A percentile compares a stretch with the other conserved stretches of the same genome.
These are phyloP conservation scores for Striga asiatica DNA, from an alignment of 257 asterid genomes.

Conservation along the genomic window DNA sequence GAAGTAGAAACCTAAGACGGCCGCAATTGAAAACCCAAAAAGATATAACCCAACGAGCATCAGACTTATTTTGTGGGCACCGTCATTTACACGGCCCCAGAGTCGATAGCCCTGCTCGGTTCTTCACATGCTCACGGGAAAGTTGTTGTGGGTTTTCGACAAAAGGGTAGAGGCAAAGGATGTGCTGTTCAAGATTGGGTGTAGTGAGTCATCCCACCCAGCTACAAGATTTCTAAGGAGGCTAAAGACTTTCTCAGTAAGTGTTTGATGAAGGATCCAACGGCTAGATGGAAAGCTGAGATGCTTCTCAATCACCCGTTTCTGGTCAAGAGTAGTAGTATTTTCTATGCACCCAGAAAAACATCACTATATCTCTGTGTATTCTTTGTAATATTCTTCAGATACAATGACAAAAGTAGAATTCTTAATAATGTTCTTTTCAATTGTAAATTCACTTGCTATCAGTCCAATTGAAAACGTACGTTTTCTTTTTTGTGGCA, in stretches of 20 bases:
- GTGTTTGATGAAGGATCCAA: conserved; percentile 14
- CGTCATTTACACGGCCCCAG: conserved; percentile 20
- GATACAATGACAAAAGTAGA: too few species aligned
- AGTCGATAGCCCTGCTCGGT: conserved; percentile 16
- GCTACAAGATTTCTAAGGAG: conserved; percentile 6
- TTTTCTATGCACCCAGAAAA: too few species aligned
- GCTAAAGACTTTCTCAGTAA: conserved; percentile 11
- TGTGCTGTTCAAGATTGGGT: conserved; percentile 11
- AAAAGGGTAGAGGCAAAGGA: neutral
- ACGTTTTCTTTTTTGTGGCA: too few species aligned
- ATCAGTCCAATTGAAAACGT: too few species aligned
- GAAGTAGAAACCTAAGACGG: conserved; percentile 23
- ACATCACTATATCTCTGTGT: too few species aligned
- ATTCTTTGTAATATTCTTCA: too few species aligned
- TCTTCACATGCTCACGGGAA: conserved; percentile 12
- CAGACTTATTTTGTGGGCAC: conserved; percentile 15
- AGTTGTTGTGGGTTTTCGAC: neutral
- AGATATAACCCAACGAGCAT: conserved; percentile 17
- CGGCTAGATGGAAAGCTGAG: conserved; percentile 6
- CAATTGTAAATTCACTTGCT: too few species aligned
- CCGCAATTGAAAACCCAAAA: conserved; percentile 37
- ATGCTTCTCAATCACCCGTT: conserved; percentile 15
- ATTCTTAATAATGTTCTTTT: too few species aligned
- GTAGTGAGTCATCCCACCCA: neutral
- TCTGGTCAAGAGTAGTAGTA: too few species aligned